Evolutionary conservation across 108 stramenopile genomes (phyloP), one percentile per base, ranked within the genome.

Genomic region (Conticribra weissflogii): DNA sequence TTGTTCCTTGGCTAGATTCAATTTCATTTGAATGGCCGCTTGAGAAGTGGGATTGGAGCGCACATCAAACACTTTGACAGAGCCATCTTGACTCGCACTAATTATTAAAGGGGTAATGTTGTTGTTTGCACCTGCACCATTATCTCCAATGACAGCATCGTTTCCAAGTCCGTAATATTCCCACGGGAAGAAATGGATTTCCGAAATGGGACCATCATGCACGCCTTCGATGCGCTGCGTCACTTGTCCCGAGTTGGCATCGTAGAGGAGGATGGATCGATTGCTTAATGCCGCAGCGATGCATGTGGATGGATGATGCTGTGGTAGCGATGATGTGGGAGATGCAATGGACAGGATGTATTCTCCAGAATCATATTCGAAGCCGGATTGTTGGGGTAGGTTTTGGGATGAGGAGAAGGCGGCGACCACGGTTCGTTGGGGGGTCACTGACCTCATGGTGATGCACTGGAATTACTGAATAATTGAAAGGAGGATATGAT

Each of bases 51-150:
- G 12, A 17, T 48, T 41, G 60, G 76, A 78, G 32, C 92, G 83
- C 7, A 89, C 41, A 76, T 90, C 89, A 59, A 71, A 93, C 3
- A 89, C 32, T 16, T 72, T 70, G 29, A 93, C 71, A 60, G 52
- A 72, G 2, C 92, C 92, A 63, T 89, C 86, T 31, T 74, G 72
- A 27, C 83, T 60, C 16, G 88, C 80, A 41, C 86, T 78, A 23
- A 83, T 68, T 21, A 93, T 22, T 3, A 75, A 25, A 54, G 85
- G 44, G 3, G 60, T 54, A n/a, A 33, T 18, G 54, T 16, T 17
- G n/a, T 29, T 30, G 19, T n/a, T n/a, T 50, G 36, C 58, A 44
- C n/a, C 36, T 51, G 50, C 30, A 65, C 66, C 22, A 59, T 44
- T 45, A 65, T 66, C n/a, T n/a, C n/a, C n/a, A n/a, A n/a, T n/a